phyloP scores from a whole-genome alignment of 441 rosid genomes.

The Corymbia calophylla region DNA sequence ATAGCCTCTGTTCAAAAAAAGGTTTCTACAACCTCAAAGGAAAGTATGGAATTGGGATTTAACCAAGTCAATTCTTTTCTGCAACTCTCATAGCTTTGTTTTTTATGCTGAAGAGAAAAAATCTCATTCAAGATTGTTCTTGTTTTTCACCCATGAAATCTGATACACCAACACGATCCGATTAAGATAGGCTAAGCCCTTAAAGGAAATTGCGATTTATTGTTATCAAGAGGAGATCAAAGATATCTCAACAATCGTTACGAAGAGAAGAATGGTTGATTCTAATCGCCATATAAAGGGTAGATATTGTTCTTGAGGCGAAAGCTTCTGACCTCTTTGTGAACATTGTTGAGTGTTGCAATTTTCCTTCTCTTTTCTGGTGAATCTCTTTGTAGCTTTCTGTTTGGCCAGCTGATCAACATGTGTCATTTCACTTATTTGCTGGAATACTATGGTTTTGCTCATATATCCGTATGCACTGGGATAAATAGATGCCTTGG shows the following conservation, averaged over 20 bases:
- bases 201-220: too few species aligned
- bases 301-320: too few species aligned
- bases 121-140: background rate
- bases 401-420: background rate
- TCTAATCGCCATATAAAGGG: too few species aligned
- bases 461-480: too few species aligned
- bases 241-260: too few species aligned
- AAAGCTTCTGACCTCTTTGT: too few species aligned
- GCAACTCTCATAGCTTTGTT: background rate
- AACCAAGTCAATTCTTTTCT: background rate
- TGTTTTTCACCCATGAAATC: background rate
- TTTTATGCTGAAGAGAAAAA: too few species aligned
- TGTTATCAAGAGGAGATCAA: too few species aligned
- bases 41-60: background rate
- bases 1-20: accelerated
- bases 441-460: background rate
- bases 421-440: background rate
- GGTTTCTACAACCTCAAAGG: background rate
- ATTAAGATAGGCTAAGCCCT: too few species aligned
- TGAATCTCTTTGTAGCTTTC: background rate
- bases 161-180: background rate
- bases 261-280: too few species aligned
- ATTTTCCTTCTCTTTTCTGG: background rate
- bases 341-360: too few species aligned
- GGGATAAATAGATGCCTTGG: too few species aligned